phyloP scores from a whole-genome alignment of 2,329 filamentous ascomycete species.

The Exophiala sp. region DNA sequence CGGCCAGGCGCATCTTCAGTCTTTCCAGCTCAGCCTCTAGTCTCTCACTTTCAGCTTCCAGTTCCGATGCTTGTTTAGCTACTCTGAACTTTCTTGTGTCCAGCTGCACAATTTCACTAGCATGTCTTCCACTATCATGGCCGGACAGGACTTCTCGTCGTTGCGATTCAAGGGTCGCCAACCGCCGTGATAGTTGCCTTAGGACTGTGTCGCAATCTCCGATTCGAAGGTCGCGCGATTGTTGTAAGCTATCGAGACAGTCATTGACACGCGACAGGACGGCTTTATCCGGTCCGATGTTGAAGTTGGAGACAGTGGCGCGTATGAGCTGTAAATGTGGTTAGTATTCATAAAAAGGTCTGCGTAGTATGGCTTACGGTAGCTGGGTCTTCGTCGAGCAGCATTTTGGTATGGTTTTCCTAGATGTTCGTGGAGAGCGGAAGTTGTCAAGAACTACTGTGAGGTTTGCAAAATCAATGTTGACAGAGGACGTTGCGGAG shows the following conservation, averaged over 20 bases:
- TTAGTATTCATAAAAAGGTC: constrained; percentile 14
- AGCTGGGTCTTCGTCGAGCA: constrained; percentile 90
- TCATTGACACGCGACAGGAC: constrained; percentile 80
- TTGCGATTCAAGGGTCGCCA: constrained; percentile 70
- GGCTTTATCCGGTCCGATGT: constrained; percentile 81
- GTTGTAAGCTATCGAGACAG: constrained; percentile 76
- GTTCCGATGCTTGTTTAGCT: constrained; percentile 83
- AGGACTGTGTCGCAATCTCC: constrained; percentile 65
- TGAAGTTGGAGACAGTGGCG: constrained; percentile 92
- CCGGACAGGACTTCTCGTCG: constrained; percentile 68
- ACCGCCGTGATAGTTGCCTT: constrained; percentile 69
- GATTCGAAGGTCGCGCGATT: constrained; percentile 75
- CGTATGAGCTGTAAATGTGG: constrained; percentile 67
- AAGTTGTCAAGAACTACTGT: too few relatives aligned
- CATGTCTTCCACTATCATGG: constrained; percentile 76
- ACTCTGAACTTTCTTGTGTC: constrained; percentile 93
- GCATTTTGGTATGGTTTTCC: constrained; percentile 58
- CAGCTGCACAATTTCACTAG: constrained; percentile 76
- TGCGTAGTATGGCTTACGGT: constrained; percentile 54
- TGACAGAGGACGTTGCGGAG: constrained; percentile 12
- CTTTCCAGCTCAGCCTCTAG: constrained; percentile 73
- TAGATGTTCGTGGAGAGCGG: background rate
- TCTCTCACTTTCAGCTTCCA: constrained; percentile 94
- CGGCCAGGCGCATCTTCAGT: constrained; percentile 69
- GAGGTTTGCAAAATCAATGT: background rate